phyloP scores from a whole-genome alignment of 805 yeast genomes.

The Saccharomycopsis microspora region DNA sequence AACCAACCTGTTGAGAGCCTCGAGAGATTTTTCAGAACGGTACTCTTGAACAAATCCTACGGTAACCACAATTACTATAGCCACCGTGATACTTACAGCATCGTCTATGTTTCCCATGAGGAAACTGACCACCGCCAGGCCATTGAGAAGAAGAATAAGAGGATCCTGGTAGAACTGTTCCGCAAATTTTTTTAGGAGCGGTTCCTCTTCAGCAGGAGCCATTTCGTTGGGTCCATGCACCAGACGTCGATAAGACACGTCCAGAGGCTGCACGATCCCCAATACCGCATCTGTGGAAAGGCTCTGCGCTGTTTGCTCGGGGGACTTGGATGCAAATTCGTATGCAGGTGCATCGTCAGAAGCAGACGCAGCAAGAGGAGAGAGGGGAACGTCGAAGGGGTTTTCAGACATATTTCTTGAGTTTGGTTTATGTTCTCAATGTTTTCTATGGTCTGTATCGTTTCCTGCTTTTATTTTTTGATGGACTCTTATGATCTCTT shows the following conservation, averaged over 20 bases:
- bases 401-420: constrained; percentile 22
- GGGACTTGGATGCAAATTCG: constrained; percentile 46
- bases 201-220: constrained; percentile 64
- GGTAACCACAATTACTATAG: constrained; percentile 84
- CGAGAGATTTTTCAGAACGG: constrained; percentile 86
- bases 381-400: constrained; percentile 23
- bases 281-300: constrained; percentile 45
- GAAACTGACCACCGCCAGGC: constrained; percentile 79
- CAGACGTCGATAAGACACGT: constrained; percentile 57
- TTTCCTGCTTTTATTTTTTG: no score
- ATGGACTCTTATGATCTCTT: no score
- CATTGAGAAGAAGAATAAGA: constrained; percentile 74
- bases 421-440: neutral
- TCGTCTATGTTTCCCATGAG: constrained; percentile 95
- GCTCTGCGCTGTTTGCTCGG: constrained; percentile 52
- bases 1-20: constrained; percentile 84
- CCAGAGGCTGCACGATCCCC: constrained; percentile 65
- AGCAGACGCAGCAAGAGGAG: constrained; percentile 8
- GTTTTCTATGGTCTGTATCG: no score
- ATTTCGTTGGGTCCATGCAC: constrained; percentile 79
- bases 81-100: constrained; percentile 86
- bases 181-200: constrained; percentile 56
- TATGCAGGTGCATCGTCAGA: constrained; percentile 46
- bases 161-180: constrained; percentile 86
- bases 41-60: constrained; percentile 98